Evolutionary conservation across 1,139 yeast species (phyloP).

Genomic region (Yamadazyma jaroonii): DNA sequence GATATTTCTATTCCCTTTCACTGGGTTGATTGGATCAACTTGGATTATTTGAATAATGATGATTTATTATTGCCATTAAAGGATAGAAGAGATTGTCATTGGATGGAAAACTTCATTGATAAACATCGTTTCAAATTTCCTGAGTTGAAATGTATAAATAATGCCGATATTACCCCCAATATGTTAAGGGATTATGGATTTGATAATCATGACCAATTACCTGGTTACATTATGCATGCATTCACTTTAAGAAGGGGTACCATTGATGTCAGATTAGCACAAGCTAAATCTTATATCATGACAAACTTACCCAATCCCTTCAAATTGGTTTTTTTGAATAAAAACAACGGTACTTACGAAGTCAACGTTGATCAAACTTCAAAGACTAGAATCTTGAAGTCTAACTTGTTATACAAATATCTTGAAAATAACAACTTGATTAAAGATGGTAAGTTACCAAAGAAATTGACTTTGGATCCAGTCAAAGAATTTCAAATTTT

Average conservation of each 20-base stretch:
- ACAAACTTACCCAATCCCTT: slow-evolving; percentile 25
- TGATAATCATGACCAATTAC: slow-evolving; percentile 21
- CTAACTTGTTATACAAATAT: slow-evolving; percentile 23
- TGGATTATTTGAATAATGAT: slow-evolving; percentile 17
- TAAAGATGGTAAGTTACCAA: slow-evolving; percentile 10
- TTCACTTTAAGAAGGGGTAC: slow-evolving; percentile 18
- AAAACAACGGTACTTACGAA: slow-evolving; percentile 25
- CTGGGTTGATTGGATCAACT: slow-evolving; percentile 31
- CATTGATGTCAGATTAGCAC: slow-evolving; percentile 22
- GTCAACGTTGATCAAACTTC: slow-evolving; percentile 18
- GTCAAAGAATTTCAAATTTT: slow-evolving; percentile 16
- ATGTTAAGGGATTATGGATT: slow-evolving; percentile 20
- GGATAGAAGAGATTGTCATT: slow-evolving; percentile 14
- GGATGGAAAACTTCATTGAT: slow-evolving; percentile 11
- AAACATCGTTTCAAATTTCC: slow-evolving; percentile 10
- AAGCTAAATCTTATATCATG: slow-evolving; percentile 24
- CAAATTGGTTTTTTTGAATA: slow-evolving; percentile 23
- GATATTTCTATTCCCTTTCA: slow-evolving; percentile 23
- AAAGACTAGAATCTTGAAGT: slow-evolving; percentile 22
- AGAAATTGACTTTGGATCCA: slow-evolving; percentile 16
- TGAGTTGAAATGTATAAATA: slow-evolving; percentile 19
- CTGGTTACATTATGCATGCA: slow-evolving; percentile 20
- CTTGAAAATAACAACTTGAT: slow-evolving; percentile 14
- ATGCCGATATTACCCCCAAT: slow-evolving; percentile 18
- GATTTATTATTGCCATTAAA: slow-evolving; percentile 15